Evolutionary conservation across 2,329 filamentous ascomycete genomes (phyloP), one percentile per base, ranked within the genome.

Genomic region (Thermochaetoides dissita): DNA sequence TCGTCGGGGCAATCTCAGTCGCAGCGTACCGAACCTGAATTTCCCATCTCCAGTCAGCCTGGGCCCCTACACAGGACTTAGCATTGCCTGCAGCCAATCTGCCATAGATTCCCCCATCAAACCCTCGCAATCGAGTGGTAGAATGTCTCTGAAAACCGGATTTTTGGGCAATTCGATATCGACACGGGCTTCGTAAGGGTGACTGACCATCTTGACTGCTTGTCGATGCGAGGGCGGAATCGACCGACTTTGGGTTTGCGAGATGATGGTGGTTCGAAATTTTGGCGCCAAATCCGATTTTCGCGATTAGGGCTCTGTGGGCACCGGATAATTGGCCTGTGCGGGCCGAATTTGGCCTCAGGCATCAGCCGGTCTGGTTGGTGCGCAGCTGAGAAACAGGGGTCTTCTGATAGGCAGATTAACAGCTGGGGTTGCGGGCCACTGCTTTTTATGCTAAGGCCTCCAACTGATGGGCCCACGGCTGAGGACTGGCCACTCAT

Each of bases 11-110:
- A 66, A 93, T 89, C 67, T 87, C 77, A 64, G 81, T 84, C 66
- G 84, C 84, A 71, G 86, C 86, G 87, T 95, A 95, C 71, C 88
- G 86, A 76, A 94, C 86, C 87, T 93, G 62, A 11, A 41, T 30
- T 46, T 45, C 51, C 34, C 48, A 40, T 41, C 3, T 38, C 36
- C 40, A 38, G 49, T 53, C 48, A 53, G 50, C 44, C 31, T 44
- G 17, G 17, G 17, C 17, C 17, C 17, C 17, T 24, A 24, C 17
- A 24, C 17, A 24, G 17, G 17, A 24, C 5, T 24, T 24, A 24
- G 5, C 17, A 24, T 24, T 24, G 17, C 17, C 17, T 5, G 17
- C 17, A 24, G 17, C 17, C 17, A 24, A 24, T 24, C 17, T 24
- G 17, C 17, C 17, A 24, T 24, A 24, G 5, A 24, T 24, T 24